Conservation (phyloP, 371 early-diverging fungal species). For the Mortierella sp. region DNA sequence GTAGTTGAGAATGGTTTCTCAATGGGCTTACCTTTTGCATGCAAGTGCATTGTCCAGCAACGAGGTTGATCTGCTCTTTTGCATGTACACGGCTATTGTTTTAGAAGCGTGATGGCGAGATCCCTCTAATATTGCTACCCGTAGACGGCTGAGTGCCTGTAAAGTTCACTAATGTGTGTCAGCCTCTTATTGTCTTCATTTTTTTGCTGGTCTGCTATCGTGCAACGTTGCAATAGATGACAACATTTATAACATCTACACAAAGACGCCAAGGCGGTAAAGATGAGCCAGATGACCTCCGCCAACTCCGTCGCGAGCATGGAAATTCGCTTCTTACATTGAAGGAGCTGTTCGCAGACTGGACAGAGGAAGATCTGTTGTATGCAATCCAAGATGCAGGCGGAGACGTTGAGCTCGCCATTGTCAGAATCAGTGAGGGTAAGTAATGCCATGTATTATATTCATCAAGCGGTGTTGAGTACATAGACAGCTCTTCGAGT, state of each 20-base stretch:
- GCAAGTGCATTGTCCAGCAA: too few species aligned
- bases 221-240: conserved; percentile 3
- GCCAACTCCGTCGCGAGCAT: conserved; percentile 75
- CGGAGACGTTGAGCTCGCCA: conserved; percentile 87
- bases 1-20: too few species aligned
- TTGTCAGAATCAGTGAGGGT: conserved; percentile 91
- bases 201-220: not conserved
- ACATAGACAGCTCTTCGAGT: too few species aligned
- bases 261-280: conserved; percentile 48
- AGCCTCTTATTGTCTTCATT: not conserved
- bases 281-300: conserved; percentile 73
- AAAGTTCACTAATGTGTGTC: too few species aligned
- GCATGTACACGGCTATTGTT: too few species aligned
- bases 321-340: conserved; percentile 74
- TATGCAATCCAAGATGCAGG: conserved; percentile 86
- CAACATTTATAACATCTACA: conserved; percentile 39
- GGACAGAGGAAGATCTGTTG: conserved; percentile 92
- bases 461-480: too few species aligned
- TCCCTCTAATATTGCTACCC: too few species aligned
- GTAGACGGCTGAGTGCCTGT: too few species aligned
- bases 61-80: too few species aligned
- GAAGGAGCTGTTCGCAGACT: conserved; percentile 86
- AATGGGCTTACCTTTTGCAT: too few species aligned
- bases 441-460: conserved; percentile 34
- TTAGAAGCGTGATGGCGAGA: too few species aligned